phyloP scores from a whole-genome alignment of 805 yeast genomes.

The Lachancea fermentati region DNA sequence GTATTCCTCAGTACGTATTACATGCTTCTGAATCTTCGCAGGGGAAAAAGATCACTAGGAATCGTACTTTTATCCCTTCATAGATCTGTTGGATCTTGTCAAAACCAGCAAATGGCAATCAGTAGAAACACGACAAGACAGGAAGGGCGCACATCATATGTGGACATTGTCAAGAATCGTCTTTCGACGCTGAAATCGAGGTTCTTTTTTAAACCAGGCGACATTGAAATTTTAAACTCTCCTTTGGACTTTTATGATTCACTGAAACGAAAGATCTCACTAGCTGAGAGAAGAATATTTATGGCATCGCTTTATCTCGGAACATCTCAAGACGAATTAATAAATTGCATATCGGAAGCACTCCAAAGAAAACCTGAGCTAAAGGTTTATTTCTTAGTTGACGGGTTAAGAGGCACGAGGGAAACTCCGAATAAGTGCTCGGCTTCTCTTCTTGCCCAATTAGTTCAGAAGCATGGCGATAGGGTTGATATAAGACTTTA shows the following conservation, averaged over 20 bases:
- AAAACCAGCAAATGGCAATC: neutral
- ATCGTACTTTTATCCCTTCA: neutral
- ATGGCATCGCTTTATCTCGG: constrained; percentile 86
- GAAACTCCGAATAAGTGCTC: constrained; percentile 79
- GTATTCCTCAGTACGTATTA: too few relatives aligned
- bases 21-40: neutral
- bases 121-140: neutral
- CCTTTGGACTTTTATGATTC: constrained; percentile 71
- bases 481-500: constrained; percentile 79
- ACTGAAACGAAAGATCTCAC: constrained; percentile 54
- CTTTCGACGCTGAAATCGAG: constrained; percentile 30
- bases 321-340: constrained; percentile 68
- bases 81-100: neutral
- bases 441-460: constrained; percentile 64
- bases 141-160: constrained; percentile 7
- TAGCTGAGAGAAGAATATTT: constrained; percentile 64
- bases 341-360: constrained; percentile 57
- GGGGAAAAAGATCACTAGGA: neutral
- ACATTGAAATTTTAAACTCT: constrained; percentile 54
- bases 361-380: constrained; percentile 53
- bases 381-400: constrained; percentile 69
- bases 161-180: constrained; percentile 13
- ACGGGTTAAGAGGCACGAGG: constrained; percentile 87
- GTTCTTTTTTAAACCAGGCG: constrained; percentile 50
- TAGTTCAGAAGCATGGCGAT: constrained; percentile 58